Conservation (phyloP, 2,329 filamentous ascomycete species). For the Fusarium beomiforme region DNA sequence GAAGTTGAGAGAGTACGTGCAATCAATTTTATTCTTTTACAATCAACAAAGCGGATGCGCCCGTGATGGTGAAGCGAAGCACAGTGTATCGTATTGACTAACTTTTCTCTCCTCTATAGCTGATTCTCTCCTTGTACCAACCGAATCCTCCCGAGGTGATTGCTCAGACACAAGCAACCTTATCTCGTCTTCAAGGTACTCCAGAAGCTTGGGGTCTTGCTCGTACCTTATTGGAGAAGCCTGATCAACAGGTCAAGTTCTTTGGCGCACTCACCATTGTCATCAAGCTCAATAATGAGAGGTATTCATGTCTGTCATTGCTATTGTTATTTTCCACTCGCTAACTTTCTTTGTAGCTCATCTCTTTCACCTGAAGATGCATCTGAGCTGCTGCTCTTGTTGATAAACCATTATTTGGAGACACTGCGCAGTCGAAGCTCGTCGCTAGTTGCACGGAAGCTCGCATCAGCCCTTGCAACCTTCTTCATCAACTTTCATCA, state of each 20-base stretch:
- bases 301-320: constrained; percentile 57
- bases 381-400: constrained; percentile 65
- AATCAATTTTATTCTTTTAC: neutral
- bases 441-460: constrained; percentile 74
- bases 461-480: constrained; percentile 80
- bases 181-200: constrained; percentile 83
- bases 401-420: constrained; percentile 70
- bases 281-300: constrained; percentile 93
- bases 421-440: constrained; percentile 63
- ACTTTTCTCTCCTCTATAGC: constrained; percentile 40
- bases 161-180: constrained; percentile 70
- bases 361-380: constrained; percentile 67
- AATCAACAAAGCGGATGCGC: no score
- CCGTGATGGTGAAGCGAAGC: neutral
- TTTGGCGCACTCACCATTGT: constrained; percentile 94
- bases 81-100: constrained; percentile 9
- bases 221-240: constrained; percentile 74
- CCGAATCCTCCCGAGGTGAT: constrained; percentile 61
- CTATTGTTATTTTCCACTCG: neutral
- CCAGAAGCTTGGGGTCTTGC: constrained; percentile 87
- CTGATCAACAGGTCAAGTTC: constrained; percentile 83
- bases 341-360: constrained; percentile 46
- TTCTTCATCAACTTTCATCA: constrained; percentile 78
- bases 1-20: neutral
- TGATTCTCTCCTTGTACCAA: constrained; percentile 65